Percentiles rank a stretch among this genome's conserved stretches.
phyloP scores from a whole-genome alignment of 768 basidiomycete genomes.

The Cystofilobasidium bisporidii region DNA sequence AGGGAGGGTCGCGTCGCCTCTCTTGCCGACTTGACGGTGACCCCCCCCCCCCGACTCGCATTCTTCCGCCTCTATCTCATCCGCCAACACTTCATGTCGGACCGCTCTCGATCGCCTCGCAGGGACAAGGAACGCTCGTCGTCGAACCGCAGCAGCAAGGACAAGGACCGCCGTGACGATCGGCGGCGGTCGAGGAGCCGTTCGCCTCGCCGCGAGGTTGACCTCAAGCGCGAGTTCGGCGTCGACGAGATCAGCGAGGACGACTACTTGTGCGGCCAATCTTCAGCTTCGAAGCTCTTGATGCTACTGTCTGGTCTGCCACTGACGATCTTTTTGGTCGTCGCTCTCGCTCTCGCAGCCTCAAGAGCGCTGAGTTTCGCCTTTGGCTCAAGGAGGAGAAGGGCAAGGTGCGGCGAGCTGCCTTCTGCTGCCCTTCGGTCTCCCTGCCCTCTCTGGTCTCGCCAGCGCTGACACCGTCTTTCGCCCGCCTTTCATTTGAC shows the following conservation, averaged over 20 bases:
- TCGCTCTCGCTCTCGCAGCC: too few species aligned
- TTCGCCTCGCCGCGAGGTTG: not conserved
- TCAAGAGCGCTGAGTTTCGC: conserved; percentile 26
- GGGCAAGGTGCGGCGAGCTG: conserved; percentile 11
- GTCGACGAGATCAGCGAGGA: conserved; percentile 22
- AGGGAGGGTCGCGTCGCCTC: too few species aligned
- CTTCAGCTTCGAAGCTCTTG: not conserved
- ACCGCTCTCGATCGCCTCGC: not conserved
- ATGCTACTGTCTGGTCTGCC: too few species aligned
- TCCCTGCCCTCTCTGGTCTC: too few species aligned
- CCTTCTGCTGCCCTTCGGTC: too few species aligned
- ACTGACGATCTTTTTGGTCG: too few species aligned
- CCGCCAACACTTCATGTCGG: not conserved
- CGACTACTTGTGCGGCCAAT: conserved; percentile 22
- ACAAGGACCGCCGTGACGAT: not conserved
- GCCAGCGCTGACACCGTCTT: too few species aligned
- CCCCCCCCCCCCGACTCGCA: not conserved
- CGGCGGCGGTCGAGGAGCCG: not conserved
- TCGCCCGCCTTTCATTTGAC: not conserved
- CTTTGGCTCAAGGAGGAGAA: conserved; percentile 29
- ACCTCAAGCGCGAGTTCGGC: conserved; percentile 8
- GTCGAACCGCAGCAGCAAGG: not conserved
- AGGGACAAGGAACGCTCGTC: not conserved
- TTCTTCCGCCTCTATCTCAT: too few species aligned
- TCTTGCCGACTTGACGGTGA: too few species aligned